Conservation (phyloP, 768 basidiomycete genomes). For the Boletus speciosus region DNA sequence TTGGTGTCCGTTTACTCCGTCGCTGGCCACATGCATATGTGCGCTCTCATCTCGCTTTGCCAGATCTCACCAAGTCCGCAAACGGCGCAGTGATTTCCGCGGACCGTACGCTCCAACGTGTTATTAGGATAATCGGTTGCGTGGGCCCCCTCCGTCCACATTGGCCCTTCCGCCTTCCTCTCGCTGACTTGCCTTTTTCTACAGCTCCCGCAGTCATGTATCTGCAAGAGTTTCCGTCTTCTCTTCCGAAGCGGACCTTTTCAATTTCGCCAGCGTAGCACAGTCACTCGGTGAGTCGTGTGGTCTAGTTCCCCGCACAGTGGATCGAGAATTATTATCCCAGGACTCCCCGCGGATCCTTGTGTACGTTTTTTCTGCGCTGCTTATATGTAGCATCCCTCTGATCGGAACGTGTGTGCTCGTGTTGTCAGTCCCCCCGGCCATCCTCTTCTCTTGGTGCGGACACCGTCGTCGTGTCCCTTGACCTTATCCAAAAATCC, state of each 20-base stretch:
- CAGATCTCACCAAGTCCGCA: slow-evolving; percentile 28
- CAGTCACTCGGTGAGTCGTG: slow-evolving; percentile 9
- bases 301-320: slow-evolving; percentile 27
- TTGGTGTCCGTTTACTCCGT: neutral
- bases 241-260: slow-evolving; percentile 7
- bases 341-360: slow-evolving; percentile 31
- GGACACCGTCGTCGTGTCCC: slow-evolving; percentile 11
- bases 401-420: slow-evolving; percentile 17
- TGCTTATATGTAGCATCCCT: slow-evolving; percentile 25
- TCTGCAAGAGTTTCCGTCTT: slow-evolving; percentile 8
- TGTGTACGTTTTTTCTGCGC: slow-evolving; percentile 6
- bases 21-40: neutral
- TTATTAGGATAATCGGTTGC: slow-evolving; percentile 25
- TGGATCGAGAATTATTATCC: slow-evolving; percentile 28
- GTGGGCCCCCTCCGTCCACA: slow-evolving; percentile 12
- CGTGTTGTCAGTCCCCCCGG: slow-evolving; percentile 6
- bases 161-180: slow-evolving; percentile 7
- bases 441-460: slow-evolving; percentile 4
- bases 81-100: slow-evolving; percentile 31
- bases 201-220: slow-evolving; percentile 9
- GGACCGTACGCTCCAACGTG: slow-evolving; percentile 23
- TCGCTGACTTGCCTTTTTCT: slow-evolving; percentile 16
- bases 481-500: slow-evolving; percentile 1
- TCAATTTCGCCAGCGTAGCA: slow-evolving; percentile 2
- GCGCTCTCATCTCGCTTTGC: slow-evolving; percentile 10